Conservation (phyloP, 2,329 filamentous ascomycete species). For the Lojkania enalia region DNA sequence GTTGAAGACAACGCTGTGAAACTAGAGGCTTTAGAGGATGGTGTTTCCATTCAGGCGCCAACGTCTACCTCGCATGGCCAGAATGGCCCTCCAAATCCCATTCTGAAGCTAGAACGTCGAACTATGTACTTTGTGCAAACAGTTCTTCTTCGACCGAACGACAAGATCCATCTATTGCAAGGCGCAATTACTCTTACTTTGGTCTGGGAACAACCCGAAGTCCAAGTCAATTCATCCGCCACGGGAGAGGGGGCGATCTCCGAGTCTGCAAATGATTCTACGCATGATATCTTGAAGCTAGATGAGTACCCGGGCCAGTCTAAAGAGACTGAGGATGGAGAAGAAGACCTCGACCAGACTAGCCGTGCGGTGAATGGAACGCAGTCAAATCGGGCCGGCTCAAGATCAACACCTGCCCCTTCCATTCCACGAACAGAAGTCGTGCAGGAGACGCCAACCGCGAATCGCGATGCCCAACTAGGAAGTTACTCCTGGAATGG, state of each 20-base stretch:
- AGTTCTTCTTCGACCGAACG: constrained; percentile 34
- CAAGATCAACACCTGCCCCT: constrained; percentile 28
- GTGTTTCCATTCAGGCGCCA: too few species aligned
- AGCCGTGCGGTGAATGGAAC: constrained; percentile 21
- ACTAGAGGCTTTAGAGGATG: too few species aligned
- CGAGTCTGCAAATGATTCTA: constrained; percentile 2
- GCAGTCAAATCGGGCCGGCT: constrained; percentile 10
- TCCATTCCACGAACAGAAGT: constrained; percentile 29
- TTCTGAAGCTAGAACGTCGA: too few species aligned
- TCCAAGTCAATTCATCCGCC: constrained; percentile 39
- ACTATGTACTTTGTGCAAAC: too few species aligned
- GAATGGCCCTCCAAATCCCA: too few species aligned
- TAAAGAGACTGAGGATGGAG: constrained; percentile 33
- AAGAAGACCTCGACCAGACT: constrained; percentile 21
- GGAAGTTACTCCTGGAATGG: too few species aligned
- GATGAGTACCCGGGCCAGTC: neutral
- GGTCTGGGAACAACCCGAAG: constrained; percentile 22
- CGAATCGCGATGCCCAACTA: constrained; percentile 13
- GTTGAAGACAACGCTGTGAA: too few species aligned
- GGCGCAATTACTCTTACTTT: constrained; percentile 18
- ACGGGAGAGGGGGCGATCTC: constrained; percentile 16
- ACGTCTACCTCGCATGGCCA: too few species aligned
- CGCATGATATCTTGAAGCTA: neutral
- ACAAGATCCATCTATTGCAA: constrained; percentile 23
- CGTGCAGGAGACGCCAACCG: constrained; percentile 39